A percentile compares a stretch with the other conserved stretches of the same genome.
Evolutionary conservation across 768 basidiomycete species (phyloP).

Genomic region (Wakefieldia striispora): DNA sequence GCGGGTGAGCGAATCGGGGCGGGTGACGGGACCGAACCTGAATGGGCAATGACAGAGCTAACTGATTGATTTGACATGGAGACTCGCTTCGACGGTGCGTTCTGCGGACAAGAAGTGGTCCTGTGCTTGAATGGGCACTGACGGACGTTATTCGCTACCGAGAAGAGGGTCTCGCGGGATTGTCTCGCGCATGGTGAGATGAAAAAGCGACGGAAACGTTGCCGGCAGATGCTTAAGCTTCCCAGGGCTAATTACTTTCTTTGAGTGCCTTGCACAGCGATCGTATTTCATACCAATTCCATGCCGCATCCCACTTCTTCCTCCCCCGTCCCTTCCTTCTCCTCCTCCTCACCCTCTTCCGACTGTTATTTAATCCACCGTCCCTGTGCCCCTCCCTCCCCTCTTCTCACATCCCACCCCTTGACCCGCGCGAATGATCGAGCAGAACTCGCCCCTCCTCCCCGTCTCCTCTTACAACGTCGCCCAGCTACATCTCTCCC

Average conservation of each 20-base stretch:
- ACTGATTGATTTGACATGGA: conserved; percentile 9
- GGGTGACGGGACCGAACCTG: conserved; percentile 14
- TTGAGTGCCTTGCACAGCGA: conserved; percentile 35
- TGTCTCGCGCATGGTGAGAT: conserved; percentile 29
- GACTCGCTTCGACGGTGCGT: conserved; percentile 22
- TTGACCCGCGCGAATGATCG: conserved; percentile 49
- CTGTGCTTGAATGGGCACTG: neutral
- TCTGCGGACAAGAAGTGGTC: neutral
- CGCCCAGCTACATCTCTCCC: conserved; percentile 58
- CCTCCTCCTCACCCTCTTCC: neutral
- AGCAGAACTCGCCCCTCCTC: conserved; percentile 41
- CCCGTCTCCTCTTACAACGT: conserved; percentile 59
- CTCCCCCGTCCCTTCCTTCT: conserved; percentile 5
- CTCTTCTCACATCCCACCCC: neutral
- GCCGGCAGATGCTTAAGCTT: conserved; percentile 36
- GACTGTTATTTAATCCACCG: conserved; percentile 18
- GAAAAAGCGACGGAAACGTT: conserved; percentile 26
- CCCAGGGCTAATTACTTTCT: conserved; percentile 33
- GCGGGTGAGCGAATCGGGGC: too few species aligned
- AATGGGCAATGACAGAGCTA: neutral
- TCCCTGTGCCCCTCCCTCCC: conserved; percentile 1
- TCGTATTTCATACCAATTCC: conserved; percentile 29
- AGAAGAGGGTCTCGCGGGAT: conserved; percentile 29
- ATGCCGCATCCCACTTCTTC: conserved; percentile 1
- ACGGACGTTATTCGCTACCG: conserved; percentile 38